A percentile compares a stretch with the other conserved stretches of the same genome.
phyloP scores from a whole-genome alignment of 1,139 yeast genomes.

The Geotrichum citri-aurantii region DNA sequence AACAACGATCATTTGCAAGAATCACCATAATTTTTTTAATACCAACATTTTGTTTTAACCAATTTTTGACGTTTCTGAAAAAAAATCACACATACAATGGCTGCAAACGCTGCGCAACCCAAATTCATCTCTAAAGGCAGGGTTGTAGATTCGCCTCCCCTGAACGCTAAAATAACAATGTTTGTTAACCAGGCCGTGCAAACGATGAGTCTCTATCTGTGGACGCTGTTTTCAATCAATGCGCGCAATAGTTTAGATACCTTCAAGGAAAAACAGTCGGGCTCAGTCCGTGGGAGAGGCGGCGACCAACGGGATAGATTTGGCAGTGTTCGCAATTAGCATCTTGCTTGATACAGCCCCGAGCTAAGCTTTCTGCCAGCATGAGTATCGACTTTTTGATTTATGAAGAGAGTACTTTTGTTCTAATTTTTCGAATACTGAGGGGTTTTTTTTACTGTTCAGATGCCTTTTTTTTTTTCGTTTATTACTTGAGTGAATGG shows the following conservation, averaged over 20 bases:
- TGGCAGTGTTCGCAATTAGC: not conserved
- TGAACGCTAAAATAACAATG: slow-evolving; percentile 2
- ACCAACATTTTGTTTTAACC: too few species aligned
- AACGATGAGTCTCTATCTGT: slow-evolving; percentile 10
- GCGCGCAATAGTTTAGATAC: slow-evolving; percentile 6
- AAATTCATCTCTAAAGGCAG: slow-evolving; percentile 17
- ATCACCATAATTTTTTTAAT: too few species aligned
- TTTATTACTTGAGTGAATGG: too few species aligned
- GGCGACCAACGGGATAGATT: not conserved
- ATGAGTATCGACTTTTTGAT: not conserved
- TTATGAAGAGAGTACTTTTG: too few species aligned
- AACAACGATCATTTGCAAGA: too few species aligned
- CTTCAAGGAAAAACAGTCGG: not conserved
- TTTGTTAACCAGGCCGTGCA: slow-evolving; percentile 3
- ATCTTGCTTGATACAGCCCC: not conserved
- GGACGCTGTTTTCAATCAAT: slow-evolving; percentile 18
- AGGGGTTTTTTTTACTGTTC: not conserved
- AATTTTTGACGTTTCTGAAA: too few species aligned
- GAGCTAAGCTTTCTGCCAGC: not conserved
- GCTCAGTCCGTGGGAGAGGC: not conserved
- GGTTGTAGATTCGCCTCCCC: slow-evolving; percentile 16
- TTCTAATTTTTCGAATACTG: not conserved
- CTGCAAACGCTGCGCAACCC: slow-evolving; percentile 3
- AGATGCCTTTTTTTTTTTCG: too few species aligned
- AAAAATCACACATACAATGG: not conserved